phyloP scores from a whole-genome alignment of 495 filamentous ascomycete species.

The Xylona heveae region DNA sequence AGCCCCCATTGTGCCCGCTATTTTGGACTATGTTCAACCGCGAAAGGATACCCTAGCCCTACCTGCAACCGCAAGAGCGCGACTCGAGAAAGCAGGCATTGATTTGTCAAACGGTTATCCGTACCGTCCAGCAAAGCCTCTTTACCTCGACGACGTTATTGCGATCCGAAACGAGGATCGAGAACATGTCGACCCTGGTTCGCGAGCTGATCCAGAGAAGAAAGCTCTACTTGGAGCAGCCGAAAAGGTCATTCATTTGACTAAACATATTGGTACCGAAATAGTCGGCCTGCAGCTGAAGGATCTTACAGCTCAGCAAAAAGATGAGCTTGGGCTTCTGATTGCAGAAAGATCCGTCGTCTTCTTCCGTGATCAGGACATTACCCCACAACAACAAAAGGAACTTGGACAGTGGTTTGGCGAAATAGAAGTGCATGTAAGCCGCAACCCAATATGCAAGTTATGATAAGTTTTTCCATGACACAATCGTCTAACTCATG shows the following conservation, averaged over 20 bases:
- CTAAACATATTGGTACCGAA: conserved; percentile 47
- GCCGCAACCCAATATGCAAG: conserved; percentile 4
- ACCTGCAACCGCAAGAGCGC: conserved; percentile 26
- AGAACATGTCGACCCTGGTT: conserved; percentile 34
- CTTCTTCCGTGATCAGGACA: conserved; percentile 54
- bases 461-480: background rate
- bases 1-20: conserved; percentile 31
- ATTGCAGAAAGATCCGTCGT: conserved; percentile 57
- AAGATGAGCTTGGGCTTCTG: conserved; percentile 47
- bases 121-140: conserved; percentile 38
- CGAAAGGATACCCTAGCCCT: conserved; percentile 39
- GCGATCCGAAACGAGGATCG: conserved; percentile 37
- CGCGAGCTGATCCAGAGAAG: conserved; percentile 45
- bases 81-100: conserved; percentile 40
- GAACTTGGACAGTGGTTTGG: conserved; percentile 43
- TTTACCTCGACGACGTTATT: conserved; percentile 45
- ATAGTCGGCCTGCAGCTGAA: conserved; percentile 49
- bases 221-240: conserved; percentile 40
- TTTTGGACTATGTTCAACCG: conserved; percentile 34
- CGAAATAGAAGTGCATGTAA: conserved; percentile 44
- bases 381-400: conserved; percentile 47
- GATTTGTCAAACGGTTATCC: conserved; percentile 45
- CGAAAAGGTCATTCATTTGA: conserved; percentile 42
- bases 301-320: conserved; percentile 42
- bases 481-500: conserved; percentile 3